Percentiles rank a stretch among this genome's conserved stretches.
phyloP scores from a whole-genome alignment of 345 rosid species.

The Dimocarpus longan region DNA sequence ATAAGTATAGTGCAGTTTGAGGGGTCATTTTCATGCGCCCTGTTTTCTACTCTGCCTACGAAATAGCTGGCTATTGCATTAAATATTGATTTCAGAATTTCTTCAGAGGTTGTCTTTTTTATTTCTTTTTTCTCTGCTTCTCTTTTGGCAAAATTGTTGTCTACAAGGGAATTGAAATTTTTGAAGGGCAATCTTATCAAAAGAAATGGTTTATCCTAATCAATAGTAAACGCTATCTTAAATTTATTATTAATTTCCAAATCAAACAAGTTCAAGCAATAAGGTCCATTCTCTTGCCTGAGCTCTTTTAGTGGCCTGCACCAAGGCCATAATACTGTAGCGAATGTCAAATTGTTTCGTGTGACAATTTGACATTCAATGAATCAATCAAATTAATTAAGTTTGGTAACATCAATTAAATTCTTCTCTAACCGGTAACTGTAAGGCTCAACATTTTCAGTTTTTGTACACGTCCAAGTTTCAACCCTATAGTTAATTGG shows the following conservation, averaged over 20 bases:
- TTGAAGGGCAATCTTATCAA: not conserved
- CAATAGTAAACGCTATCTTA: not conserved
- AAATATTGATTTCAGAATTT: conserved; percentile 10
- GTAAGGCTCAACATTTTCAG: not conserved
- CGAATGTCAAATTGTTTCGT: not conserved
- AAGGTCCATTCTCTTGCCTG: not conserved
- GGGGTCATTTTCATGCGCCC: conserved; percentile 8
- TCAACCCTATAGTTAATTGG: not conserved
- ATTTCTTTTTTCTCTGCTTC: not conserved
- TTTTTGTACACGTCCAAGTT: not conserved
- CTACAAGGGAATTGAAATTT: not conserved
- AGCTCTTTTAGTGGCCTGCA: not conserved
- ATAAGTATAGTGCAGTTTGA: not conserved
- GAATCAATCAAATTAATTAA: not conserved
- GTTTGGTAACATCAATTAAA: not conserved
- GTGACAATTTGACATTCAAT: not conserved
- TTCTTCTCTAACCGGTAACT: not conserved
- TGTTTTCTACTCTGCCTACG: not conserved
- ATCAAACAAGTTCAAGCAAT: not conserved
- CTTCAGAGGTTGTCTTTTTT: not conserved
- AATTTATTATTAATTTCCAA: not conserved
- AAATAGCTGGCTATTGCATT: not conserved
- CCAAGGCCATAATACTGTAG: not conserved
- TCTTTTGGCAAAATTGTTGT: not conserved
- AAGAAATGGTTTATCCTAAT: not conserved